phyloP scores from a whole-genome alignment of 768 basidiomycete species.

The Harrya chromipes region DNA sequence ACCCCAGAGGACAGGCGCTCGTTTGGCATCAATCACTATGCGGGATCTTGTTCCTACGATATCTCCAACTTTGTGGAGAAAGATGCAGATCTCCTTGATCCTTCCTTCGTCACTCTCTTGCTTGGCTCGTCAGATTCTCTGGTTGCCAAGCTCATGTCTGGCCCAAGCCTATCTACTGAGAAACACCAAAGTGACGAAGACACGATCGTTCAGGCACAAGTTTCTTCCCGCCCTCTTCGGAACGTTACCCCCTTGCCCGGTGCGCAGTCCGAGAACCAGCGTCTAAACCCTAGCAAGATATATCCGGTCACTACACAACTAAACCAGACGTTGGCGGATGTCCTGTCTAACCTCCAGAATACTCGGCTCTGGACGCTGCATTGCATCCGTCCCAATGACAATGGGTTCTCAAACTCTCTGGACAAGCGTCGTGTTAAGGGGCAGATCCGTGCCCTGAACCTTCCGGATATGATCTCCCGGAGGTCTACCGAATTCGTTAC shows the following conservation, averaged over 20 bases:
- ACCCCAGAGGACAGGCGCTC: slow-evolving; percentile 31
- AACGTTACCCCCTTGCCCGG: slow-evolving; percentile 37
- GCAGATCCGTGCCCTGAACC: slow-evolving; percentile 51
- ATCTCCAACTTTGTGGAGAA: slow-evolving; percentile 46
- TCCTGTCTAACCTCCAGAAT: slow-evolving; percentile 45
- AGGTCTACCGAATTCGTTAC: slow-evolving; percentile 49
- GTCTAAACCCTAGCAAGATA: slow-evolving; percentile 48
- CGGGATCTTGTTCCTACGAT: slow-evolving; percentile 54
- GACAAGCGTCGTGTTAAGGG: slow-evolving; percentile 60
- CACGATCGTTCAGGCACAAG: slow-evolving; percentile 63
- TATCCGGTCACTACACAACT: slow-evolving; percentile 60
- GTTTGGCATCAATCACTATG: slow-evolving; percentile 63
- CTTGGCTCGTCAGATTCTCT: slow-evolving; percentile 51
- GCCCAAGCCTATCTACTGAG: slow-evolving; percentile 57
- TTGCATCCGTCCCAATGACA: slow-evolving; percentile 66
- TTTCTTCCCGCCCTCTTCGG: slow-evolving; percentile 56
- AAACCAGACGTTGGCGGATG: slow-evolving; percentile 49
- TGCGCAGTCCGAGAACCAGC: slow-evolving; percentile 35
- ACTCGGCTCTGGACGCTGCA: slow-evolving; percentile 52
- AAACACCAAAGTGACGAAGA: slow-evolving; percentile 53
- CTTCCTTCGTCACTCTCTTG: slow-evolving; percentile 52
- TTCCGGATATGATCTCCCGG: slow-evolving; percentile 51
- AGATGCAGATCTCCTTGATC: slow-evolving; percentile 51
- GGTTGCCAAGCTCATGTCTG: slow-evolving; percentile 59
- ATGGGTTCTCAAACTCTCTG: slow-evolving; percentile 58